A percentile compares a stretch with the other conserved stretches of the same genome.
phyloP scores from a whole-genome alignment of 495 filamentous ascomycete genomes.

The Aspergillus indologenus region DNA sequence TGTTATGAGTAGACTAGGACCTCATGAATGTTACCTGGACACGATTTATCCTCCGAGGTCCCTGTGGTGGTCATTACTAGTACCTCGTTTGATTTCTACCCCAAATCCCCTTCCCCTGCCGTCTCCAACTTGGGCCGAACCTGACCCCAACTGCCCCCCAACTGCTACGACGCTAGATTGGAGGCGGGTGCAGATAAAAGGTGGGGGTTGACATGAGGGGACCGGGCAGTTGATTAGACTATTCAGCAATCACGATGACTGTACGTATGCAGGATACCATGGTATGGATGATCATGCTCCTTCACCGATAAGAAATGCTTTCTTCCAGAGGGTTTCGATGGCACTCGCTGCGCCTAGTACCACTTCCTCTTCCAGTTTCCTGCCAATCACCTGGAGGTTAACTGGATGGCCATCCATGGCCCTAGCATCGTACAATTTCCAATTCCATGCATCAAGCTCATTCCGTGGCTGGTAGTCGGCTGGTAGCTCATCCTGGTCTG shows the following conservation, averaged over 20 bases:
- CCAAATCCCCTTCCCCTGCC: not conserved
- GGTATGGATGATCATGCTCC: no score
- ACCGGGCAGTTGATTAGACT: no score
- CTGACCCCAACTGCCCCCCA: not conserved
- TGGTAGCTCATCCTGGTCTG: conserved; percentile 43
- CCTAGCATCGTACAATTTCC: conserved; percentile 46
- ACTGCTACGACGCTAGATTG: not conserved
- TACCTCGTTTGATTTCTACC: not conserved
- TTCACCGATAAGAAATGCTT: no score
- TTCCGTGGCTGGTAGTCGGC: conserved; percentile 47
- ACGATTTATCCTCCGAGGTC: no score
- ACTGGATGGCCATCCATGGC: conserved; percentile 44
- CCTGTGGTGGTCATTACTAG: no score
- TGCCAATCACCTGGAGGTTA: conserved; percentile 51
- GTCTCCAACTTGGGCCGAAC: not conserved
- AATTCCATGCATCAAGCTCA: conserved; percentile 50
- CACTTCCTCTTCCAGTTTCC: conserved; percentile 54
- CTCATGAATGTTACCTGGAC: no score
- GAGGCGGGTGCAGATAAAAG: conserved; percentile 1
- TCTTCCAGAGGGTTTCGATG: conserved; percentile 39
- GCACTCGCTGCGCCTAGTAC: conserved; percentile 42
- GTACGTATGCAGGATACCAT: no score
- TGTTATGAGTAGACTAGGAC: no score
- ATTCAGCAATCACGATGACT: no score
- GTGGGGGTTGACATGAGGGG: conserved; percentile 1